These are phyloP conservation scores for Carex cristatella DNA, from an alignment of 176 grass and related monocot species.

Conservation along the genomic window DNA sequence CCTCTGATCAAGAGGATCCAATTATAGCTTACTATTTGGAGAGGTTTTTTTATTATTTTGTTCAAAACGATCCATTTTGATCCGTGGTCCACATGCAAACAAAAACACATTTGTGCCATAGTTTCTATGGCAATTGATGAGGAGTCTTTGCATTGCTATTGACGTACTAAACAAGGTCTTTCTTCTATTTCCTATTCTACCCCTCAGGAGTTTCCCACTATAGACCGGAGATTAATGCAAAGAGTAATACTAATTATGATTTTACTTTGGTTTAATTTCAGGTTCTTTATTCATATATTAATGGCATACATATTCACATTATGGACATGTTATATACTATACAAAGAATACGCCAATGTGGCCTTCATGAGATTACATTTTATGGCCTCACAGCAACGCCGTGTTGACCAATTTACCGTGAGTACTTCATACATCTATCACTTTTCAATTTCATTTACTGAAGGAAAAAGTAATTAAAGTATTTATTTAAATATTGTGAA, in stretches of 20 bases:
- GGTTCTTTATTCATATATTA: conserved; percentile 88
- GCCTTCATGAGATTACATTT: conserved; percentile 97
- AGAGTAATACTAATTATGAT: not conserved
- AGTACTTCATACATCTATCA: conserved; percentile 28
- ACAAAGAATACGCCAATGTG: conserved; percentile 88
- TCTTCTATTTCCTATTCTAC: not conserved
- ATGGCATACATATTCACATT: conserved; percentile 91
- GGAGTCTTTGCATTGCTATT: not conserved
- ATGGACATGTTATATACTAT: conserved; percentile 78
- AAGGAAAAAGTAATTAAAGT: not conserved
- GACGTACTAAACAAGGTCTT: not conserved
- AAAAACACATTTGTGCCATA: not conserved
- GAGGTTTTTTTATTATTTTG: not conserved
- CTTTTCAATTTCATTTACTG: conserved; percentile 7
- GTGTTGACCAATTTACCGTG: conserved; percentile 90
- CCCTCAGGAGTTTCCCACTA: not conserved
- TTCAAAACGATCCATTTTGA: not conserved
- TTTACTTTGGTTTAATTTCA: conserved; percentile 23
- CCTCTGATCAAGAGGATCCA: not conserved
- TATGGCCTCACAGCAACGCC: conserved; percentile 75
- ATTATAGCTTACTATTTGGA: not conserved
- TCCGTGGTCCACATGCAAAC: not conserved
- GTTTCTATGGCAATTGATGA: not conserved
- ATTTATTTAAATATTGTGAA: not conserved
- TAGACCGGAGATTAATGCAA: not conserved